Evolutionary conservation across 352 stramenopile species (phyloP).

Genomic region (Lagenidium giganteum): DNA sequence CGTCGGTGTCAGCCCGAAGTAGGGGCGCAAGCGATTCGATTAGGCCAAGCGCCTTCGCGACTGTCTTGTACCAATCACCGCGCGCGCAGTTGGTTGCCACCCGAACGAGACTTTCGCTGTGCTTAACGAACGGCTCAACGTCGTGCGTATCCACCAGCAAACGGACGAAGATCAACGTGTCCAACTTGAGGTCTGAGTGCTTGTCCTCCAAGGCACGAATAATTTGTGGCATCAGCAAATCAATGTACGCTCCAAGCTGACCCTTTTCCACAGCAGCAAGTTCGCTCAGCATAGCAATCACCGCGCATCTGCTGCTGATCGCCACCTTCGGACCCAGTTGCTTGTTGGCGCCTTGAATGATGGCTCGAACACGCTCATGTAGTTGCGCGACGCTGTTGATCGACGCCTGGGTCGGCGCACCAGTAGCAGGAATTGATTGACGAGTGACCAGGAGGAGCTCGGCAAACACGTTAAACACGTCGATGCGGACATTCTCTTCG

Average conservation of each 20-base stretch:
- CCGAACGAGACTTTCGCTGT: slow-evolving; percentile 77
- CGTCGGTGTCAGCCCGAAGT: slow-evolving; percentile 43
- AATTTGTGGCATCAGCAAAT: slow-evolving; percentile 75
- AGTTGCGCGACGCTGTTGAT: slow-evolving; percentile 41
- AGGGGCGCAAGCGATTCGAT: slow-evolving; percentile 89
- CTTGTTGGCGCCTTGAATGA: slow-evolving; percentile 75
- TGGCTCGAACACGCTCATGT: slow-evolving; percentile 57
- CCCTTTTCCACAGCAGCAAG: slow-evolving; percentile 75
- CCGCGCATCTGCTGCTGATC: slow-evolving; percentile 69
- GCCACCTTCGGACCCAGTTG: slow-evolving; percentile 77
- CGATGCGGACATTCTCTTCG: slow-evolving; percentile 98
- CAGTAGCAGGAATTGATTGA: slow-evolving; percentile 34
- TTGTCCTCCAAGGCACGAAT: slow-evolving; percentile 85
- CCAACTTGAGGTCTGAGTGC: slow-evolving; percentile 95
- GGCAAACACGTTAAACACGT: slow-evolving; percentile 95
- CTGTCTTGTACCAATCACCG: slow-evolving; percentile 99
- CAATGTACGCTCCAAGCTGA: slow-evolving; percentile 65
- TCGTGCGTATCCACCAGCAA: slow-evolving; percentile 91
- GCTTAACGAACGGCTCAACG: slow-evolving; percentile 66
- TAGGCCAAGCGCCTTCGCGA: slow-evolving; percentile 92
- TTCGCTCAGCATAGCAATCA: slow-evolving; percentile 82
- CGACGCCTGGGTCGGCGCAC: slow-evolving; percentile 16
- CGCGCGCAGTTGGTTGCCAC: slow-evolving; percentile 87
- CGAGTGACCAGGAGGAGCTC: slow-evolving; percentile 83
- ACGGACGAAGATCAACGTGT: slow-evolving; percentile 92